Conservation (phyloP, 2,329 filamentous ascomycete species). For the Alternaria panax region DNA sequence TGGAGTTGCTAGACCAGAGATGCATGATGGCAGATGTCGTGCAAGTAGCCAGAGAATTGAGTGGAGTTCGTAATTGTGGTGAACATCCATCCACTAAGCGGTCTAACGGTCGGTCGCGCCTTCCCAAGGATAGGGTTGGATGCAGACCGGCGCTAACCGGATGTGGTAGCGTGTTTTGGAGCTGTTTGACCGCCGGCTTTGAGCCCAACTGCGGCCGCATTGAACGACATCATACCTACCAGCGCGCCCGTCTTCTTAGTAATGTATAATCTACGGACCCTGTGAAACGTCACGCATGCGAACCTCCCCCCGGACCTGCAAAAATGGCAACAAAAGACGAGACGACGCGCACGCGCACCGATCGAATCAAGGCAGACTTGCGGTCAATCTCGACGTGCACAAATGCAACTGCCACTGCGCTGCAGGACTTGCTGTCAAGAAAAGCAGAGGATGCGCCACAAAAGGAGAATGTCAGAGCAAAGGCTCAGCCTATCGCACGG, state of each 20-base stretch:
- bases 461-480: conserved; percentile 45
- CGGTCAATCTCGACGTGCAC: conserved; percentile 59
- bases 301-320: not conserved
- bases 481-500: conserved; percentile 32
- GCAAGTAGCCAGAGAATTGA: not conserved
- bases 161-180: conserved; percentile 28
- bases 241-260: conserved; percentile 25
- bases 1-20: not conserved
- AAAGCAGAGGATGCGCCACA: conserved; percentile 44
- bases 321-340: conserved; percentile 42
- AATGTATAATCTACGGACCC: conserved; percentile 39
- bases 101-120: not conserved
- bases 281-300: conserved; percentile 22
- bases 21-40: not conserved
- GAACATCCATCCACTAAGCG: not conserved
- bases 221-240: conserved; percentile 18
- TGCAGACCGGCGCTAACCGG: conserved; percentile 12
- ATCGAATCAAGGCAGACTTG: conserved; percentile 58
- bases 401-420: conserved; percentile 53
- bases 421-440: conserved; percentile 55
- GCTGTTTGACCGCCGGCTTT: conserved; percentile 25
- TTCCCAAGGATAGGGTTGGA: not conserved
- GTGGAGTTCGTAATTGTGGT: not conserved
- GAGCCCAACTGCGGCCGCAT: conserved; percentile 14
- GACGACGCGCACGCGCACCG: conserved; percentile 55